A percentile compares a stretch with the other conserved stretches of the same genome.
Evolutionary conservation across 768 basidiomycete genomes (phyloP).

Genomic region (Polyporus arcularius): DNA sequence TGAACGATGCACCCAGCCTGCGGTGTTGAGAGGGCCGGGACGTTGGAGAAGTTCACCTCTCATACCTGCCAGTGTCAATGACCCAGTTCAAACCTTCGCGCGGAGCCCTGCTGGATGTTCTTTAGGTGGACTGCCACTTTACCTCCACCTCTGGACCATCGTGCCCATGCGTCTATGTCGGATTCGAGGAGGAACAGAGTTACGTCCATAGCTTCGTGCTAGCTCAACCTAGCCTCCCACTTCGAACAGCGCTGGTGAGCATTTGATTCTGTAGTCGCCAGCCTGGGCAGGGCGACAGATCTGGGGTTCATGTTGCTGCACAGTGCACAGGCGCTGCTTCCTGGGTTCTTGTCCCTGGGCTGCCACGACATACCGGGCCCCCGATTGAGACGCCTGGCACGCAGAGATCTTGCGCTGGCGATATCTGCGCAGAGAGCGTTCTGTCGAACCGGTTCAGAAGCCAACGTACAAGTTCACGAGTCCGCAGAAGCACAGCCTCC

Average conservation of each 20-base stretch:
- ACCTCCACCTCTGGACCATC: too few species aligned
- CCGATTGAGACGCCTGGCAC: background rate
- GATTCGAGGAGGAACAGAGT: too few species aligned
- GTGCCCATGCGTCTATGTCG: too few species aligned
- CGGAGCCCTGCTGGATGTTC: too few species aligned
- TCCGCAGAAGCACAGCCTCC: background rate
- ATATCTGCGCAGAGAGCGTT: background rate
- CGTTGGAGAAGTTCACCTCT: too few species aligned
- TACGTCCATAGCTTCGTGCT: background rate
- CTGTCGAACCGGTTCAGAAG: background rate
- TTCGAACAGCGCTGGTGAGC: background rate
- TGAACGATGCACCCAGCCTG: too few species aligned
- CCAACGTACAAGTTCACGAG: background rate
- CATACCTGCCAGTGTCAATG: too few species aligned
- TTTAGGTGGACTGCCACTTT: too few species aligned
- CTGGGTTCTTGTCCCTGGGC: background rate
- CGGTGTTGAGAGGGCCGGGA: too few species aligned
- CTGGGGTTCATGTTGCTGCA: background rate
- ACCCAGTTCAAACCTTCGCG: too few species aligned
- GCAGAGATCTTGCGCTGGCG: background rate
- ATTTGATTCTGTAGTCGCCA: background rate
- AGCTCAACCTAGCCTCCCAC: background rate
- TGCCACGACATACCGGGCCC: background rate
- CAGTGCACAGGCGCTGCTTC: background rate
- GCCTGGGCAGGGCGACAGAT: slow-evolving; percentile 1